Conservation (phyloP, 2,329 filamentous ascomycete species). For the Trichoderma endophyticum region DNA sequence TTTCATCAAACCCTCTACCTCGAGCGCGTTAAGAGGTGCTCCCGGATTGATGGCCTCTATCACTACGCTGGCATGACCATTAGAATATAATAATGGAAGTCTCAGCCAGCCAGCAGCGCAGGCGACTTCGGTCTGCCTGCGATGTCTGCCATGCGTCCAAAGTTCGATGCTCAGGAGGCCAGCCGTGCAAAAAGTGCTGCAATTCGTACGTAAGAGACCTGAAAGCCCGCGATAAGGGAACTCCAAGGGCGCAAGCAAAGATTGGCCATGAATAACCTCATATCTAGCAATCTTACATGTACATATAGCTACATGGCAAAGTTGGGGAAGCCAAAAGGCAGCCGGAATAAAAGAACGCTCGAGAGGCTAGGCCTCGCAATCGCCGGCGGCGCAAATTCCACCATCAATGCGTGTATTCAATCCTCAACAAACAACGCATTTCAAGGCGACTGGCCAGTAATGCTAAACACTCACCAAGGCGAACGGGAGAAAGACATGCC, state of each 20-base stretch:
- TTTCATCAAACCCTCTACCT: background rate
- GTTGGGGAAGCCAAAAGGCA: background rate
- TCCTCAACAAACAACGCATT: background rate
- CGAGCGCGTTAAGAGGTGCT: background rate
- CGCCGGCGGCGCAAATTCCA: background rate
- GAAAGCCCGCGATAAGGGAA: background rate
- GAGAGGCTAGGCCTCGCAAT: background rate
- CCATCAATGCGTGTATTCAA: background rate
- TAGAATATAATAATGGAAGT: background rate
- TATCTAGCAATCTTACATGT: background rate
- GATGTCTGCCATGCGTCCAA: background rate
- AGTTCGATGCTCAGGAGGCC: background rate
- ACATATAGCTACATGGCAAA: background rate
- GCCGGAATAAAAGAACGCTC: background rate
- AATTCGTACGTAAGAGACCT: background rate
- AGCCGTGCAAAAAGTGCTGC: background rate
- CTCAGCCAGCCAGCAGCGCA: background rate
- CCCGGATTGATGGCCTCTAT: background rate
- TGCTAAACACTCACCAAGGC: background rate
- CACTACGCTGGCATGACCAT: background rate
- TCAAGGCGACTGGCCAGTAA: background rate
- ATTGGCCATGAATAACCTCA: background rate
- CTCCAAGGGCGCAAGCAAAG: background rate
- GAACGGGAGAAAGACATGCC: background rate
- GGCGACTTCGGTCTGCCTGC: background rate